phyloP scores from a whole-genome alignment of 495 filamentous ascomycete species.

The Staphylotrichum longicolle region DNA sequence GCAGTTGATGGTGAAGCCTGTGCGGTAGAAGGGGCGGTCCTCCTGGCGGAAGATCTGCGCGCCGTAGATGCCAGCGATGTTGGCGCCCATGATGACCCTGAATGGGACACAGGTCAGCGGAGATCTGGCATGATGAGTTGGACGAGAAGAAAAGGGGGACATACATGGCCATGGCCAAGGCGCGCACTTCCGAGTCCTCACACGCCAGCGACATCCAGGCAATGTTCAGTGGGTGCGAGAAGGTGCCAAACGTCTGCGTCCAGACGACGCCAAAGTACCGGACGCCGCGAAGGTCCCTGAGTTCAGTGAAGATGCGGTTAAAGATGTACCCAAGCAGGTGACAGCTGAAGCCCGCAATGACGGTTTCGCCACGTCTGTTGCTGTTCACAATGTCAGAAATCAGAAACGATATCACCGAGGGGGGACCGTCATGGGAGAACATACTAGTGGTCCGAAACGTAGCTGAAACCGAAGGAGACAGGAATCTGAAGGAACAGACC shows the following conservation, averaged over 20 bases:
- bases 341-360: conserved; percentile 27
- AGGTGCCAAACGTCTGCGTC: conserved; percentile 54
- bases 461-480: conserved; percentile 48
- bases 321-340: conserved; percentile 42
- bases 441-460: conserved; percentile 40
- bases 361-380: conserved; percentile 34
- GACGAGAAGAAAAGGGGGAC: conserved; percentile 21
- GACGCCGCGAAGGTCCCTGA: conserved; percentile 21
- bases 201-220: conserved; percentile 42
- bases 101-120: too few relatives aligned
- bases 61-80: conserved; percentile 53
- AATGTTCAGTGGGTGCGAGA: conserved; percentile 41
- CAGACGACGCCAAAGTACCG: conserved; percentile 48
- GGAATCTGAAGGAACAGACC: conserved; percentile 42
- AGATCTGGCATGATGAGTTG: neutral
- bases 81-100: conserved; percentile 57
- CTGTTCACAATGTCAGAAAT: conserved; percentile 18
- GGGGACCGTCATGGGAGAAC: conserved; percentile 24
- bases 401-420: neutral
- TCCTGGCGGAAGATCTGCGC: conserved; percentile 54
- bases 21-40: conserved; percentile 21
- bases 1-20: conserved; percentile 32
- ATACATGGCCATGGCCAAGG: conserved; percentile 45
- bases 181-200: conserved; percentile 35
- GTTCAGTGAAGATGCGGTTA: conserved; percentile 37